Percentiles rank a stretch among this genome's conserved stretches.
phyloP scores from a whole-genome alignment of 257 asterid species.

The Coffea canephora region DNA sequence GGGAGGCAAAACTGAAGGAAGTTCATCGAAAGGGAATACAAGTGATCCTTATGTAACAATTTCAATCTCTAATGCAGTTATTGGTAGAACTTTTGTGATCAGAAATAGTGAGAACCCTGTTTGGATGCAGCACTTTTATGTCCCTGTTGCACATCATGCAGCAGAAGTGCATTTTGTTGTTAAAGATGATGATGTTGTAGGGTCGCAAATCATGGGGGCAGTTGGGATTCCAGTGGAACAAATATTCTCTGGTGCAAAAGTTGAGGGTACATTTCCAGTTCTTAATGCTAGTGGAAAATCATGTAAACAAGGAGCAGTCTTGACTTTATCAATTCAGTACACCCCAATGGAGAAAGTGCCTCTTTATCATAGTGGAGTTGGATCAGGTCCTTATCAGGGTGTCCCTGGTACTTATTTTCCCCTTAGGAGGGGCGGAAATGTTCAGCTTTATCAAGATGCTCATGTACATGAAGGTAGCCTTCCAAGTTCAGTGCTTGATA shows the following conservation, averaged over 20 bases:
- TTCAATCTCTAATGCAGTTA: slow-evolving; percentile 60
- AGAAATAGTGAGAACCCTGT: slow-evolving; percentile 65
- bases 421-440: slow-evolving; percentile 62
- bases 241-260: slow-evolving; percentile 38
- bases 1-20: slow-evolving; percentile 51
- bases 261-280: slow-evolving; percentile 64
- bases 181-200: slow-evolving; percentile 80
- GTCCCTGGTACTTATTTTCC: slow-evolving; percentile 88
- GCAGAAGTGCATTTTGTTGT: slow-evolving; percentile 84
- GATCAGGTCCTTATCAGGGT: slow-evolving; percentile 55
- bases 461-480: slow-evolving; percentile 54
- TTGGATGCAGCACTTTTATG: slow-evolving; percentile 85
- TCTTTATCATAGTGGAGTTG: slow-evolving; percentile 71
- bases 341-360: slow-evolving; percentile 53
- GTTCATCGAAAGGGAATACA: slow-evolving; percentile 42
- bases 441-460: slow-evolving; percentile 85
- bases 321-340: slow-evolving; percentile 67
- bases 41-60: slow-evolving; percentile 90
- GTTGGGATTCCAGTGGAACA: slow-evolving; percentile 75
- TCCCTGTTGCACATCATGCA: slow-evolving; percentile 81
- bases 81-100: slow-evolving; percentile 77
- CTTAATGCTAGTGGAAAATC: slow-evolving; percentile 58
- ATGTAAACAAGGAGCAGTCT: slow-evolving; percentile 57
- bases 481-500: slow-evolving; percentile 49
- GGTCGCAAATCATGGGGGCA: slow-evolving; percentile 82